A percentile compares a stretch with the other conserved stretches of the same genome.
Conservation (phyloP, 257 asterid species). For the Solanum virginianum region DNA sequence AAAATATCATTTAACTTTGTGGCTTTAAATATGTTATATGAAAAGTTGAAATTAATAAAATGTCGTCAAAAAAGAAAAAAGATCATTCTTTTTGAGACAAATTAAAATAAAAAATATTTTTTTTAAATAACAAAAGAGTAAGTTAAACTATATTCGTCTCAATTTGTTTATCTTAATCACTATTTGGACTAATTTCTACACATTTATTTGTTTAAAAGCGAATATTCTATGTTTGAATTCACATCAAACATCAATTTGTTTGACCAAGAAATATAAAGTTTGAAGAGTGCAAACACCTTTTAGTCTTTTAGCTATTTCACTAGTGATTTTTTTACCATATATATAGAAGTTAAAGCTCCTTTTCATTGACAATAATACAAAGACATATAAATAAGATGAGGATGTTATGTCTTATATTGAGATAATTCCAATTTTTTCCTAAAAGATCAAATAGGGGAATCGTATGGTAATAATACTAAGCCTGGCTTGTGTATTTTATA, state of each 20-base stretch:
- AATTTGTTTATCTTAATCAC: not conserved
- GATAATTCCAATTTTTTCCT: too few relatives aligned
- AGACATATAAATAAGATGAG: not conserved
- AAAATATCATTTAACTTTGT: too few relatives aligned
- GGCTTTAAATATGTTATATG: too few relatives aligned
- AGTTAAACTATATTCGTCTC: fast-evolving
- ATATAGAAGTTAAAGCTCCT: not conserved
- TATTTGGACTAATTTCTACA: not conserved
- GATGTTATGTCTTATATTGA: not conserved
- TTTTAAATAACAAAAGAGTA: not conserved
- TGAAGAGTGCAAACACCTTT: not conserved
- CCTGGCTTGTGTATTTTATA: not conserved
- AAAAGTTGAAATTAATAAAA: too few relatives aligned
- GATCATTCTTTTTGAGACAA: too few relatives aligned
- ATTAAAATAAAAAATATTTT: too few relatives aligned
- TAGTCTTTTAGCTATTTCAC: not conserved
- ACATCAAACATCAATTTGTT: not conserved
- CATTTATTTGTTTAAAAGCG: too few relatives aligned
- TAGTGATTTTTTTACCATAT: not conserved
- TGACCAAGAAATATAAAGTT: not conserved
- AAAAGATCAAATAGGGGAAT: not conserved
- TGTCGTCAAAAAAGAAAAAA: too few relatives aligned
- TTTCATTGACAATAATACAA: not conserved
- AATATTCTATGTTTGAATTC: not conserved
- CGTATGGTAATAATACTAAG: not conserved